Base-by-base conservation (phyloP, 495 filamentous ascomycete genomes). In the Daldinia loculata region DNA sequence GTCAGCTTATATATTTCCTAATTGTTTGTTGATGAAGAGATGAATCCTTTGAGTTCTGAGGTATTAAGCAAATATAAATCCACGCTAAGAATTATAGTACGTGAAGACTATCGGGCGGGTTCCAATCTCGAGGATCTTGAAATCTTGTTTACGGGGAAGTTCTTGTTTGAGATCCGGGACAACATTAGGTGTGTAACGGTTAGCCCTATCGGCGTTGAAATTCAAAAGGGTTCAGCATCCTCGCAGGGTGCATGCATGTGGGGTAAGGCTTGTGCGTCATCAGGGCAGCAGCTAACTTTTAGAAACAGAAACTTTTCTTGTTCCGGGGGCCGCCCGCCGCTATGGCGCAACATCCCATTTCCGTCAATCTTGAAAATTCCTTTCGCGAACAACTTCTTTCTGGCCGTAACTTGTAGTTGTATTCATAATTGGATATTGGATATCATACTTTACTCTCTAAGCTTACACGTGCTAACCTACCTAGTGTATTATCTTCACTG, bases 161-260 rank as follows among this genome's bases (percentile, higher is more conserved):
- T 30, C 24, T 53, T 53, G 14, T 17, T n/a, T 27, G 11, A 41
- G 19, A 59, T 59, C 56, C 39, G 19, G 26, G 24, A 41, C 50
- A 30, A 61, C 6, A 43, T 65, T 65, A 65, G 27, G 53, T 30
- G 57, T 48, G 63, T 50, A 60, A 32, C 56, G 34, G 39, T 39
- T 39, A 65, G 57, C 68, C 62, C 45, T 71, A 66, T 61, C 61
- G 27, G 53, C 19, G 63, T 53, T 57, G 58, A 48, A 51, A 17
- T 53, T 19, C 3, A 52, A 43, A 61, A 64, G 29, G 38, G 38
- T 57, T 62, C 51, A 22, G 12, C 24, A 30, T 34, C 39, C 70
- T 63, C 64, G 60, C 64, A 72, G 56, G 61, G 63, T 48, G 58
- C 63, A 72, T 63, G 60, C 43, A 60, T 55, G 69, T 67, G 63